A percentile compares a stretch with the other conserved stretches of the same genome.
These are phyloP conservation scores for Kappamyces sp. DNA, from an alignment of 192 early-diverging fungal genomes.

Conservation along the genomic window DNA sequence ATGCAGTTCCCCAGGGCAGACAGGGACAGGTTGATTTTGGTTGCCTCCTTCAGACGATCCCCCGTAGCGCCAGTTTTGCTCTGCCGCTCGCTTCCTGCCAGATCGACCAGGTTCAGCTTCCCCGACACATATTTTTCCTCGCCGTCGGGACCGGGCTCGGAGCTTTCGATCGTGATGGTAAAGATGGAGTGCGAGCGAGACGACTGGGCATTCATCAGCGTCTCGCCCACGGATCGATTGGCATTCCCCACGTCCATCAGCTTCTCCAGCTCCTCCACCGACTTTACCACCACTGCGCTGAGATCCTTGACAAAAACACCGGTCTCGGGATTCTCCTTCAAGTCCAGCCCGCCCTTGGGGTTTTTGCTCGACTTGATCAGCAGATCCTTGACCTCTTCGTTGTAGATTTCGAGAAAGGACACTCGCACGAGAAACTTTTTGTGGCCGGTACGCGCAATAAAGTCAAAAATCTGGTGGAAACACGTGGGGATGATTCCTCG, in stretches of 20 bases:
- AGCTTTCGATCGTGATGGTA: slow-evolving; percentile 55
- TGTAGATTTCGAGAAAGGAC: slow-evolving; percentile 53
- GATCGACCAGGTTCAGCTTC: slow-evolving; percentile 58
- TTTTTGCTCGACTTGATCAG: slow-evolving; percentile 31
- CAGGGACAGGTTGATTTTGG: slow-evolving; percentile 58
- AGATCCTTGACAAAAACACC: slow-evolving; percentile 64
- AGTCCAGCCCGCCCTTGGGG: slow-evolving; percentile 37
- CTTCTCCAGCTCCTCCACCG: slow-evolving; percentile 50
- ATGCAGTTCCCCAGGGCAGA: slow-evolving; percentile 62
- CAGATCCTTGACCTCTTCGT: slow-evolving; percentile 51
- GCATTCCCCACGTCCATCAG: slow-evolving; percentile 51
- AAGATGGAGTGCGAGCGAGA: slow-evolving; percentile 61
- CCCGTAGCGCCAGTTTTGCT: slow-evolving; percentile 57
- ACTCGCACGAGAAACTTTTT: slow-evolving; percentile 59
- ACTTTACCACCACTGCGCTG: slow-evolving; percentile 46
- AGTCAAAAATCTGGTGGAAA: slow-evolving; percentile 58
- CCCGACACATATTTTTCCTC: slow-evolving; percentile 51
- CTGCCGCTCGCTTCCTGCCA: slow-evolving; percentile 58
- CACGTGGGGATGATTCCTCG: slow-evolving; percentile 57
- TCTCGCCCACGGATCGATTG: slow-evolving; percentile 53
- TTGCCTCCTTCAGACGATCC: slow-evolving; percentile 57
- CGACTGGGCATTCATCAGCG: slow-evolving; percentile 57
- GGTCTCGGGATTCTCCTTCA: slow-evolving; percentile 60
- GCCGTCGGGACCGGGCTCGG: slow-evolving; percentile 37
- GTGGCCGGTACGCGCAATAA: slow-evolving; percentile 43